phyloP scores from a whole-genome alignment of 2,329 filamentous ascomycete species.

The Colletotrichum orbiculare region DNA sequence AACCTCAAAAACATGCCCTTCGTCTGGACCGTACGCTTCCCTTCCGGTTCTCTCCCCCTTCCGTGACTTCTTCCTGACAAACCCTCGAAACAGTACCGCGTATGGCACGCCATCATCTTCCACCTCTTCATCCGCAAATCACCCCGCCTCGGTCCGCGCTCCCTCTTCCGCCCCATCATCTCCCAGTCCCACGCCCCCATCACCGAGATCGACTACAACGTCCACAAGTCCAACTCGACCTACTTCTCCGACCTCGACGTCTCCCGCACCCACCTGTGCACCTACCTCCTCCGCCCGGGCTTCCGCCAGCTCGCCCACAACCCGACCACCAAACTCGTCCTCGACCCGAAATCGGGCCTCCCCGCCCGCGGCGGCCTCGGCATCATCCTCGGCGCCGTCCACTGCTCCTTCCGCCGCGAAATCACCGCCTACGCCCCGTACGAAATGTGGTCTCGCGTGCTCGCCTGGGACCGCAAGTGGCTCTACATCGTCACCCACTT shows the following conservation, averaged over 20 bases:
- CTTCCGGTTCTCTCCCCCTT: neutral
- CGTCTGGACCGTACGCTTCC: slow-evolving; percentile 74
- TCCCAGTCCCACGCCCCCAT: slow-evolving; percentile 74
- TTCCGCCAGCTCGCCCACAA: slow-evolving; percentile 64
- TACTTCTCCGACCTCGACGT: slow-evolving; percentile 91
- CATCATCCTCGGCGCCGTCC: slow-evolving; percentile 78
- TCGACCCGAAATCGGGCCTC: slow-evolving; percentile 58
- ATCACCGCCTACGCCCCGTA: slow-evolving; percentile 76
- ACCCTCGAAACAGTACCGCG: slow-evolving; percentile 57
- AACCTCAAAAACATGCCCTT: slow-evolving; percentile 82
- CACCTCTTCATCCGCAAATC: slow-evolving; percentile 64
- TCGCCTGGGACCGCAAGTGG: slow-evolving; percentile 86
- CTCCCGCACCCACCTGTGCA: slow-evolving; percentile 82
- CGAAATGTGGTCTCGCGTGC: slow-evolving; percentile 78
- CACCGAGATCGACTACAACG: slow-evolving; percentile 86
- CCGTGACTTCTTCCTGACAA: slow-evolving; percentile 4
- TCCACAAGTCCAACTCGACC: slow-evolving; percentile 85
- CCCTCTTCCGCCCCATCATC: slow-evolving; percentile 79
- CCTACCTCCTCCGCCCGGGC: slow-evolving; percentile 71
- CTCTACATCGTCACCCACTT: slow-evolving; percentile 81
- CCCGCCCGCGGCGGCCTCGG: slow-evolving; percentile 65
- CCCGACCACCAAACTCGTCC: slow-evolving; percentile 59
- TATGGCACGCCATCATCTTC: slow-evolving; percentile 67
- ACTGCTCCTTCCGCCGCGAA: slow-evolving; percentile 79
- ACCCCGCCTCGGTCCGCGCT: slow-evolving; percentile 64